phyloP scores from a whole-genome alignment of 2,329 filamentous ascomycete species.

The Colletotrichum abscissum region DNA sequence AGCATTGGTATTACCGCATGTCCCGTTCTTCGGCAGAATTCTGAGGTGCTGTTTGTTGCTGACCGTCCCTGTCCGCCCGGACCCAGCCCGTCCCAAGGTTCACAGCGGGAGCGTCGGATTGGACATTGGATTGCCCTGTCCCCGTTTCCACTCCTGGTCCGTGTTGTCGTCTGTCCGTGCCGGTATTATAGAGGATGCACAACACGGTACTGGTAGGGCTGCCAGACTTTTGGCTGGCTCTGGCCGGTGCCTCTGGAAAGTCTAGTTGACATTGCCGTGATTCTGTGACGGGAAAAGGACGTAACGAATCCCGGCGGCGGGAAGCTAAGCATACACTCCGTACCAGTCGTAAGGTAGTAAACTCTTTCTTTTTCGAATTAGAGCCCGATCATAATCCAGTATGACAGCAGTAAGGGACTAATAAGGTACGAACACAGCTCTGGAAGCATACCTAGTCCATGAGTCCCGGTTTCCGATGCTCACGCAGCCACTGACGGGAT shows the following conservation, averaged over 20 bases:
- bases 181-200: neutral
- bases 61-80: neutral
- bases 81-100: neutral
- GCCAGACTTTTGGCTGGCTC: neutral
- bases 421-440: neutral
- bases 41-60: conserved; percentile 16
- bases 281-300: conserved; percentile 18
- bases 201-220: conserved; percentile 19
- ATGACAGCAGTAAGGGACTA: neutral
- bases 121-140: neutral
- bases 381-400: neutral
- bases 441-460: neutral
- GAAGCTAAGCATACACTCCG: neutral
- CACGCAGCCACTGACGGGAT: neutral
- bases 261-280: conserved; percentile 2
- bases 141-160: neutral
- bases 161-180: neutral
- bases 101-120: conserved; percentile 29
- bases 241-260: neutral
- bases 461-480: neutral
- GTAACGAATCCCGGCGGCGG: neutral
- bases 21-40: conserved; percentile 3
- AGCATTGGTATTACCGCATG: neutral
- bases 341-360: neutral
- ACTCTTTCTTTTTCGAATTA: conserved; percentile 1